These are phyloP conservation scores for Passalora sequoiae DNA, from an alignment of 2,329 filamentous ascomycete species.

Conservation along the genomic window DNA sequence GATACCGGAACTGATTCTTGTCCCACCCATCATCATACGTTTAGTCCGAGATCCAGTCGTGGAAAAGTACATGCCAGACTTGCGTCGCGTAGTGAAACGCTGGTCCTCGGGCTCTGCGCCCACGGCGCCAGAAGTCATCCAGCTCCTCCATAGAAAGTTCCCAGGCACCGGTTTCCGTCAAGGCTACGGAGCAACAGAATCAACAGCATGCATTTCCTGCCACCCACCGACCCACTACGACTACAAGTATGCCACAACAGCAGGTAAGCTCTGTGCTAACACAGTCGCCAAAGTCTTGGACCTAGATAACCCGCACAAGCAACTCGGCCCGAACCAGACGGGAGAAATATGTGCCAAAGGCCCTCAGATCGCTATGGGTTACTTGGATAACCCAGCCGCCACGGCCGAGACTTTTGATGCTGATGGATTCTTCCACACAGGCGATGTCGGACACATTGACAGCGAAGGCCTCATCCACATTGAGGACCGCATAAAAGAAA, in stretches of 20 bases:
- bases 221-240: constrained; percentile 53
- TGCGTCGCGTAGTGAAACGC: constrained; percentile 41
- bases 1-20: constrained; percentile 52
- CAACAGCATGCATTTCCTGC: constrained; percentile 57
- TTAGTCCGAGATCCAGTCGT: constrained; percentile 53
- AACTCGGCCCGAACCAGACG: constrained; percentile 47
- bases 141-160: constrained; percentile 51
- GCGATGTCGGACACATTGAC: constrained; percentile 53
- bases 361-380: constrained; percentile 38
- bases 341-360: constrained; percentile 43
- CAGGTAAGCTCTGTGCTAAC: constrained; percentile 52
- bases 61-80: constrained; percentile 51
- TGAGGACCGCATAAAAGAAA: constrained; percentile 60
- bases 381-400: constrained; percentile 31
- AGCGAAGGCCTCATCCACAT: constrained; percentile 54
- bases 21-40: constrained; percentile 57
- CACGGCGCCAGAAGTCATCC: constrained; percentile 51
- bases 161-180: constrained; percentile 59
- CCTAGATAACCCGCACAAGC: constrained; percentile 43
- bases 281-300: constrained; percentile 58
- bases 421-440: constrained; percentile 55
- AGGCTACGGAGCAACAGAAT: constrained; percentile 66
- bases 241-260: constrained; percentile 54
- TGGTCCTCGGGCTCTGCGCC: constrained; percentile 60
- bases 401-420: constrained; percentile 42